A percentile compares a stretch with the other conserved stretches of the same genome.
phyloP scores from a whole-genome alignment of 345 rosid species.

The Citrus australasica region DNA sequence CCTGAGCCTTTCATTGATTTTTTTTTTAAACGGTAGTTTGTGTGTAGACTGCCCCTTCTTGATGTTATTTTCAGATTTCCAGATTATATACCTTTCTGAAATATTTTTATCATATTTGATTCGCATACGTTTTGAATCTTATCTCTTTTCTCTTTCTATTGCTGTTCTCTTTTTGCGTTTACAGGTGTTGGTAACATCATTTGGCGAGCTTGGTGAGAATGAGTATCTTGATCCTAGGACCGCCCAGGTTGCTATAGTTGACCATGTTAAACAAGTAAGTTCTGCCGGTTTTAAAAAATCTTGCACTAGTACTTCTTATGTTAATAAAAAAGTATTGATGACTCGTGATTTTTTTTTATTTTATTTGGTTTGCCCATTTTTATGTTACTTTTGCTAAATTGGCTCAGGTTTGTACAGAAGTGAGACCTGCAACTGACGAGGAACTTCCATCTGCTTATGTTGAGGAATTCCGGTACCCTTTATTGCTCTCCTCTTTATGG shows the following conservation, averaged over 20 bases:
- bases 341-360: not conserved
- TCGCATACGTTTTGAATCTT: not conserved
- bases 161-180: slow-evolving; percentile 5
- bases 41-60: not conserved
- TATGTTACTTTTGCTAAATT: slow-evolving; percentile 45
- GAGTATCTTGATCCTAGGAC: slow-evolving; percentile 92
- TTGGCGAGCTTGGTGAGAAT: slow-evolving; percentile 56
- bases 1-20: not conserved
- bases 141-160: not conserved
- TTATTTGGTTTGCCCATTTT: slow-evolving; percentile 5
- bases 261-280: slow-evolving; percentile 93
- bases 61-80: not conserved
- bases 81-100: too few species aligned
- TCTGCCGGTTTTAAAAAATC: not conserved
- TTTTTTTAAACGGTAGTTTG: too few species aligned
- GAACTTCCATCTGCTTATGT: slow-evolving; percentile 82
- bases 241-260: slow-evolving; percentile 78
- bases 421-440: slow-evolving; percentile 88
- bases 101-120: not conserved
- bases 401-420: slow-evolving; percentile 85
- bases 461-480: slow-evolving; percentile 81
- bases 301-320: not conserved
- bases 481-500: not conserved
- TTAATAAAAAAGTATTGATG: not conserved
- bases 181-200: slow-evolving; percentile 70